phyloP scores from a whole-genome alignment of 2,329 filamentous ascomycete genomes.

The Monilinia vaccinii-corymbosi region DNA sequence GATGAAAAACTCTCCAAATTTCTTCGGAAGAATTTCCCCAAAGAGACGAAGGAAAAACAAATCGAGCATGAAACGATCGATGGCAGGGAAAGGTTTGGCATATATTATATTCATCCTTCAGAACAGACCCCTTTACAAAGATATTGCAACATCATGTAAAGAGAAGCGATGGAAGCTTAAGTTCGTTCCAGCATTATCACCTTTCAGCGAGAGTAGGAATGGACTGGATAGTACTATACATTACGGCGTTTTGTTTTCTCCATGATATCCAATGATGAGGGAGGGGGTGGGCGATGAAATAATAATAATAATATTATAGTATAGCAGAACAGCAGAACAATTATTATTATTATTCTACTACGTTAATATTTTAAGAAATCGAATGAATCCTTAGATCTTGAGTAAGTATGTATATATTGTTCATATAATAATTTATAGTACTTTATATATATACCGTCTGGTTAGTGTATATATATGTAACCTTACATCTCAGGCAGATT shows the following conservation, averaged over 20 bases:
- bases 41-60: slow-evolving; percentile 58
- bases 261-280: neutral
- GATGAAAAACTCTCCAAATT: slow-evolving; percentile 61
- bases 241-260: neutral
- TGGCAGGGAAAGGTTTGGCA: slow-evolving; percentile 64
- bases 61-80: slow-evolving; percentile 65
- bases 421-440: no score
- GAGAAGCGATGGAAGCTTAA: neutral
- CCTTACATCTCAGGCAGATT: no score
- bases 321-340: no score
- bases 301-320: neutral
- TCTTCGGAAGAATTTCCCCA: slow-evolving; percentile 66
- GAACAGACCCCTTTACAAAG: slow-evolving; percentile 31
- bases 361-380: no score
- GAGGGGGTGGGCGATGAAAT: neutral
- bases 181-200: neutral
- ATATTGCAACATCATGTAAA: slow-evolving; percentile 51
- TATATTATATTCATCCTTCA: slow-evolving; percentile 42
- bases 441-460: no score
- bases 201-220: neutral
- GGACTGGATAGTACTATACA: neutral
- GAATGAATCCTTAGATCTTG: no score
- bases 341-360: no score
- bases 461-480: no score
- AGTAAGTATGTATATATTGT: no score